A percentile compares a stretch with the other conserved stretches of the same genome.
Conservation (phyloP, 2,329 filamentous ascomycete genomes). For the Stagonosporopsis cucurbitacearum region DNA sequence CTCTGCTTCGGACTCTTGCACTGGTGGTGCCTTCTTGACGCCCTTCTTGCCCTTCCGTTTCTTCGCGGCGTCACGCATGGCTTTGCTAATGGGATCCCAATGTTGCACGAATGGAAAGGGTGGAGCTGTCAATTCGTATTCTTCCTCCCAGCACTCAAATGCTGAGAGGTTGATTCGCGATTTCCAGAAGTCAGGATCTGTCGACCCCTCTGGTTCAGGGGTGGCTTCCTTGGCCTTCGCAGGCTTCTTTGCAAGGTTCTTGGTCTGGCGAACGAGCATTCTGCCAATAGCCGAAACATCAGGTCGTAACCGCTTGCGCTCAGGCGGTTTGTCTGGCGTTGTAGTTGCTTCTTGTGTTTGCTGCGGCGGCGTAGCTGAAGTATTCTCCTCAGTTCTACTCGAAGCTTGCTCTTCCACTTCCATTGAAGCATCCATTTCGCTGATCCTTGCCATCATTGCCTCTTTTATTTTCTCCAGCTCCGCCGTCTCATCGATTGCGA, state of each 20-base stretch:
- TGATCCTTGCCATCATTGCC: conserved; percentile 32
- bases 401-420: conserved; percentile 3
- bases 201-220: conserved; percentile 34
- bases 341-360: neutral
- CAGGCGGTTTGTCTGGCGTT: conserved; percentile 17
- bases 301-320: conserved; percentile 34
- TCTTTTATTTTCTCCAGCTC: conserved; percentile 33
- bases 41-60: conserved; percentile 62
- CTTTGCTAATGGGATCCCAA: conserved; percentile 80
- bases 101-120: conserved; percentile 90
- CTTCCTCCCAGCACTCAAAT: conserved; percentile 78
- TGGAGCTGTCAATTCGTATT: conserved; percentile 69
- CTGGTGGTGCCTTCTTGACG: conserved; percentile 43
- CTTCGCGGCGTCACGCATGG: conserved; percentile 62
- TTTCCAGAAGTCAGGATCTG: conserved; percentile 72
- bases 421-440: conserved; percentile 5
- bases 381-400: neutral
- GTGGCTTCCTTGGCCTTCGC: conserved; percentile 27
- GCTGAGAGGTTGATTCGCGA: conserved; percentile 75
- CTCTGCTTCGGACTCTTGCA: conserved; percentile 54
- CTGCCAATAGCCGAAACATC: conserved; percentile 37
- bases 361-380: neutral
- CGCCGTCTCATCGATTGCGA: conserved; percentile 13
- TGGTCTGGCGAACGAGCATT: conserved; percentile 41
- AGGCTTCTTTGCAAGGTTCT: conserved; percentile 28